phyloP scores from a whole-genome alignment of 1,284 basidiomycete species.

The Wolfiporia cocos region DNA sequence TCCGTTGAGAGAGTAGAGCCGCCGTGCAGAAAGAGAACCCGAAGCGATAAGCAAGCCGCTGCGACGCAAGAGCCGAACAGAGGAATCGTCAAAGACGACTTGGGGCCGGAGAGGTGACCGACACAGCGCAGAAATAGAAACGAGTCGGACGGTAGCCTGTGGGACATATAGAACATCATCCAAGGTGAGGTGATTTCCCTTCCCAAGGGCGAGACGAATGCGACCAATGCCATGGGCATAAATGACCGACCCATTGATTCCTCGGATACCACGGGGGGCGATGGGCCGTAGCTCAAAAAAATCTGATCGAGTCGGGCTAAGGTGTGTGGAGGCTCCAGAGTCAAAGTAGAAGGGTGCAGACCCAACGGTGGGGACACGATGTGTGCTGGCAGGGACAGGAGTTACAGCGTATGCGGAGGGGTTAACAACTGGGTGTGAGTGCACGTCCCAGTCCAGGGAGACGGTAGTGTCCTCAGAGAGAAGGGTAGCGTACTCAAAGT shows the following conservation, averaged over 20 bases:
- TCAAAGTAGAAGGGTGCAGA: conserved; percentile 23
- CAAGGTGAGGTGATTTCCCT: conserved; percentile 8
- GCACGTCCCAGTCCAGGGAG: neutral
- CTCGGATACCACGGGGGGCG: conserved; percentile 18
- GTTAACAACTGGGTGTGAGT: no score
- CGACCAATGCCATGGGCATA: conserved; percentile 24
- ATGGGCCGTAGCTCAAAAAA: conserved; percentile 24
- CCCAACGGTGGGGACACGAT: neutral
- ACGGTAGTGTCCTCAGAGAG: neutral
- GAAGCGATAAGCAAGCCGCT: no score
- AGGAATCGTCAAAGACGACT: no score
- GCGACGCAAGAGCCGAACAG: no score
- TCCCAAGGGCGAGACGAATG: conserved; percentile 20
- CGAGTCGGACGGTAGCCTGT: conserved; percentile 2
- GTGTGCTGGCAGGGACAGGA: neutral
- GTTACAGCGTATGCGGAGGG: no score
- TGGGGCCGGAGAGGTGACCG: no score
- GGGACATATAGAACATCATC: neutral
- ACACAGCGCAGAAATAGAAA: no score
- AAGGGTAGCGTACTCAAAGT: neutral
- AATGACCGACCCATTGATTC: conserved; percentile 27
- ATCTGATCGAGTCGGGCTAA: conserved; percentile 22
- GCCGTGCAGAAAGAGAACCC: no score
- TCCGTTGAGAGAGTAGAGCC: no score
- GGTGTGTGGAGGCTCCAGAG: conserved; percentile 24